Base-by-base conservation (phyloP, 148 eudicot genomes). In the Nyssa sinensis region DNA sequence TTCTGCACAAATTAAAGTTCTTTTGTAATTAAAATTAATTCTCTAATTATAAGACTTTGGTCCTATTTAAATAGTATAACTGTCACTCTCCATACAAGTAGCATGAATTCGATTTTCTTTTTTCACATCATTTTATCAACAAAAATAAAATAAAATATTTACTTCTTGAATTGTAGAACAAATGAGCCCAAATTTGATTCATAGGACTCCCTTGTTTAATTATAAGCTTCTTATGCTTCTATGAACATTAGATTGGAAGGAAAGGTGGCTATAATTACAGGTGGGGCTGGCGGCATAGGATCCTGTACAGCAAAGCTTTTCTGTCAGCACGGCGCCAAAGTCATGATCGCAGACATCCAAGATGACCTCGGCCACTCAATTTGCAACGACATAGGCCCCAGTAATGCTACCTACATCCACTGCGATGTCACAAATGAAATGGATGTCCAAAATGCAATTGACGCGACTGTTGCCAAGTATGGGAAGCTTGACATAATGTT, bases 401-500 rank as follows among this genome's bases (percentile, higher is more conserved):
- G 57, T 4, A 60, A 69, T 61, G 60, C 67, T 2, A 33, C 21
- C 7, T 75, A 57, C 14, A 23, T 75, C 25, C 73, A 68, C 37
- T 75, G 78, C 23, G 78, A 75, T 31, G 78, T 75, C 5, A 75
- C 73, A 5, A 75, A 60, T 12, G 78, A 75, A 41, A 66, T 21
- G 0, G 37, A 75, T n/a, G 34, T 75, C 17, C 30, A 29, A 66
- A 59, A 57, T 5, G 81, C 81, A 25, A 44, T 78, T 4, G 76
- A 78, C 62, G 34, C 19, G 10, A 25, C 78, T 8, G 61, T 75
- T 29, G 17, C 30, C 19, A 68, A 62, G 7, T 61, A 66, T 23
- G 73, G 73, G 9, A 75, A 57, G 21, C 78, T 75, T 3, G 78
- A 75, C 30, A 67, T 75, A 23, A 75, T 75, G 78, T 57, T 75